Evolutionary conservation across 2,329 filamentous ascomycete genomes (phyloP).

Genomic region (Daldinia sp.): DNA sequence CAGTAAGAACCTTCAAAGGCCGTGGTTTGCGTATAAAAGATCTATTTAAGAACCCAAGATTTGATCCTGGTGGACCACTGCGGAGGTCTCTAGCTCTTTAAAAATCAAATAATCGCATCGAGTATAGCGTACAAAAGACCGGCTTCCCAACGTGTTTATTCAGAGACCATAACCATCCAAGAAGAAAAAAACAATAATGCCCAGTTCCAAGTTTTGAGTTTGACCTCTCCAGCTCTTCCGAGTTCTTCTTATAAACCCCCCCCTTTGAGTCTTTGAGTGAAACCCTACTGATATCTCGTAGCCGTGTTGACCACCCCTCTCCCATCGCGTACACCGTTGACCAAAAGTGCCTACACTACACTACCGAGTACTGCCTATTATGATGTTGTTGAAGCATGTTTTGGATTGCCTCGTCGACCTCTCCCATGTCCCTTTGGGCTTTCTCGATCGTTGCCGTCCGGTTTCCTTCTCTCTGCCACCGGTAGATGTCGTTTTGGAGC

Average conservation of each 20-base stretch:
- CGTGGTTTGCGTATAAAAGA: slow-evolving; percentile 8
- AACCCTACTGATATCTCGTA: slow-evolving; percentile 30
- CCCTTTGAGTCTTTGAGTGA: neutral
- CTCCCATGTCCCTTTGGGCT: slow-evolving; percentile 73
- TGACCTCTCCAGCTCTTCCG: slow-evolving; percentile 23
- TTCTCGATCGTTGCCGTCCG: slow-evolving; percentile 76
- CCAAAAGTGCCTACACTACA: slow-evolving; percentile 41
- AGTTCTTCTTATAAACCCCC: slow-evolving; percentile 24
- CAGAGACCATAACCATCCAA: slow-evolving; percentile 27
- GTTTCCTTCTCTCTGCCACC: slow-evolving; percentile 81
- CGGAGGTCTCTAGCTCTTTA: slow-evolving; percentile 28
- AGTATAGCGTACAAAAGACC: slow-evolving; percentile 39
- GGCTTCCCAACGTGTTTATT: slow-evolving; percentile 33
- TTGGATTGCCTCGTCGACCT: slow-evolving; percentile 68
- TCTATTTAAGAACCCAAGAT: slow-evolving; percentile 9
- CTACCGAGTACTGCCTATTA: slow-evolving; percentile 51
- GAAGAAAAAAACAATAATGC: no score
- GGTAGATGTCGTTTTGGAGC: slow-evolving; percentile 76
- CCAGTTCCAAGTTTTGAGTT: slow-evolving; percentile 30
- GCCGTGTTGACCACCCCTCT: slow-evolving; percentile 8
- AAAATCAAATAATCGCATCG: slow-evolving; percentile 20
- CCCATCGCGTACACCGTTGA: slow-evolving; percentile 8
- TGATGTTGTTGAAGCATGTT: slow-evolving; percentile 54
- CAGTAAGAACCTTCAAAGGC: slow-evolving; percentile 13
- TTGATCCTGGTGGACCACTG: slow-evolving; percentile 10